A percentile compares a stretch with the other conserved stretches of the same genome.
Evolutionary conservation across 2,329 filamentous ascomycete species (phyloP).

Genomic region (Cladosporium sp.): DNA sequence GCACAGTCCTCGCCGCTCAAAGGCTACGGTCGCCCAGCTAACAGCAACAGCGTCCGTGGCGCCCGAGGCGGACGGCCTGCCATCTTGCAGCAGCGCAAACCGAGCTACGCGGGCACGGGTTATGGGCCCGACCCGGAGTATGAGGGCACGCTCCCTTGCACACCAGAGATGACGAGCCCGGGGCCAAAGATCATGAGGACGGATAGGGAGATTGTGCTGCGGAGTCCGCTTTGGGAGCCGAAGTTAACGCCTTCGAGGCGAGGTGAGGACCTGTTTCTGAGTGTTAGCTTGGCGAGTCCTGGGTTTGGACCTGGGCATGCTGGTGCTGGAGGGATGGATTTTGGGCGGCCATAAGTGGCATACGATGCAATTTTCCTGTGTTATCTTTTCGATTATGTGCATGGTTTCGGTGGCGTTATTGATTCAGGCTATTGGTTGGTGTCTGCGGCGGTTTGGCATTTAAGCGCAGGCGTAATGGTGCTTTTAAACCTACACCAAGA

Average conservation of each 20-base stretch:
- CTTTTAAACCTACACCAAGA: neutral
- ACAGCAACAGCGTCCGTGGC: conserved; percentile 10
- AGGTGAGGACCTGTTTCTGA: conserved; percentile 60
- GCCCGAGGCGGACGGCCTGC: neutral
- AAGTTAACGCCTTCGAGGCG: conserved; percentile 62
- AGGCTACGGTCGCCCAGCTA: conserved; percentile 25
- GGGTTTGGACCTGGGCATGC: neutral
- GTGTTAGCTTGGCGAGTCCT: conserved; percentile 32
- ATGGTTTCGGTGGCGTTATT: neutral
- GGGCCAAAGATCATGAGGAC: conserved; percentile 11
- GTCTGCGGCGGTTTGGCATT: neutral
- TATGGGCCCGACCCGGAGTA: conserved; percentile 6
- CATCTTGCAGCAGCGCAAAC: conserved; percentile 2
- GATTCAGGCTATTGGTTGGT: neutral
- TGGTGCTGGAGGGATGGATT: neutral
- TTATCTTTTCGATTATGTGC: neutral
- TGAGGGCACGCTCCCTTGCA: conserved; percentile 7
- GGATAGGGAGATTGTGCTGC: conserved; percentile 17
- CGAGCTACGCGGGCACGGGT: conserved; percentile 11
- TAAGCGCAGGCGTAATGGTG: neutral
- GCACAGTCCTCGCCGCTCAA: conserved; percentile 25
- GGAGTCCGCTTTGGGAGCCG: conserved; percentile 57
- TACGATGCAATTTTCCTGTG: neutral
- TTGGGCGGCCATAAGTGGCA: neutral
- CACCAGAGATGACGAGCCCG: conserved; percentile 17